Evolutionary conservation across 2,329 filamentous ascomycete genomes (phyloP).

Genomic region (Orbilia blumenaviensis): DNA sequence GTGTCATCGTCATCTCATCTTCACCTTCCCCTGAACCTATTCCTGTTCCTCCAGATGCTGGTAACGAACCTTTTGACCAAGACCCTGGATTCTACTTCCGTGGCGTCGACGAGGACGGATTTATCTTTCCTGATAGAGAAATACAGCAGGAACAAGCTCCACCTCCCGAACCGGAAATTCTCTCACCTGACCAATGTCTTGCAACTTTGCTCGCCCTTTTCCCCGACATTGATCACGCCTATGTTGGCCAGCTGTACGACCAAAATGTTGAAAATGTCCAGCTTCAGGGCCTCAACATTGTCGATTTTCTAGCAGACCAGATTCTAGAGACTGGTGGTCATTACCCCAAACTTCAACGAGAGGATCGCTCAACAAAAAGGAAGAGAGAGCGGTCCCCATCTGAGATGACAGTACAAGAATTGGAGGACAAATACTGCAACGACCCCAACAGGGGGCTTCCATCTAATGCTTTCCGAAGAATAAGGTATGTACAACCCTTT

Average conservation of each 20-base stretch:
- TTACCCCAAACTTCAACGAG: slow-evolving; percentile 64
- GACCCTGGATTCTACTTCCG: not conserved
- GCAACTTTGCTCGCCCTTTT: slow-evolving; percentile 62
- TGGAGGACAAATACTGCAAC: slow-evolving; percentile 57
- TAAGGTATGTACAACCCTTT: slow-evolving; percentile 22
- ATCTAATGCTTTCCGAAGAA: slow-evolving; percentile 26
- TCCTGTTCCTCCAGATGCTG: not conserved
- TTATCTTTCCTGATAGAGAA: slow-evolving; percentile 7
- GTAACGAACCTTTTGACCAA: not conserved
- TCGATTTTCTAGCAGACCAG: slow-evolving; percentile 62
- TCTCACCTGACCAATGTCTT: slow-evolving; percentile 58
- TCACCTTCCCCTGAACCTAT: slow-evolving; percentile 8
- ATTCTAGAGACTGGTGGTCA: slow-evolving; percentile 60
- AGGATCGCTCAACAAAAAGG: slow-evolving; percentile 60
- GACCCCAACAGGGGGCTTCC: slow-evolving; percentile 56
- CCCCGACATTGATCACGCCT: slow-evolving; percentile 63
- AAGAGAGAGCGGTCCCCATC: slow-evolving; percentile 59
- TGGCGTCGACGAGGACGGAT: no score
- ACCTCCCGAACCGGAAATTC: not conserved
- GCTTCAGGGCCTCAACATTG: slow-evolving; percentile 57
- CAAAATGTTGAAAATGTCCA: slow-evolving; percentile 40
- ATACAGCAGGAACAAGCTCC: not conserved
- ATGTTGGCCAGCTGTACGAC: slow-evolving; percentile 62
- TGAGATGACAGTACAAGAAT: slow-evolving; percentile 56
- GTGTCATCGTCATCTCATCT: slow-evolving; percentile 24